Conservation (phyloP, 495 filamentous ascomycete genomes). For the Aspergillus cavernicola region DNA sequence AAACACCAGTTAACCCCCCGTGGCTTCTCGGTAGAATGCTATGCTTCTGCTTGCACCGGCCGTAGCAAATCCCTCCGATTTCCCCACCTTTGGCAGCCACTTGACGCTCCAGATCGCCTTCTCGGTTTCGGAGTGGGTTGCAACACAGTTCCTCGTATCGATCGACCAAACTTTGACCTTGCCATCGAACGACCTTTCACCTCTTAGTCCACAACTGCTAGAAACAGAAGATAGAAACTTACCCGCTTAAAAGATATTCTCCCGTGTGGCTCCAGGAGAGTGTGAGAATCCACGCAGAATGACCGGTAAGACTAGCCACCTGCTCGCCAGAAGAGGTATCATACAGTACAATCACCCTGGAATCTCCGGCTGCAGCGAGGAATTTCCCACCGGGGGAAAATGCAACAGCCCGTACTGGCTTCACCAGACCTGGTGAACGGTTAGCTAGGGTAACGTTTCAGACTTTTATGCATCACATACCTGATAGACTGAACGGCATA, state of each 20-base stretch:
- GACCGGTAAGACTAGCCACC: conserved; percentile 75
- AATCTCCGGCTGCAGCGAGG: conserved; percentile 90
- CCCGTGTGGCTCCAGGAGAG: conserved; percentile 93
- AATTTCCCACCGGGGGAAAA: conserved; percentile 83
- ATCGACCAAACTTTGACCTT: conserved; percentile 95
- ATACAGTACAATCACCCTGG: conserved; percentile 83
- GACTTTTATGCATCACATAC: conserved; percentile 48
- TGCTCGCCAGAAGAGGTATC: conserved; percentile 90
- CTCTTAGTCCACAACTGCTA: conserved; percentile 11
- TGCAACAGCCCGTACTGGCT: conserved; percentile 74
- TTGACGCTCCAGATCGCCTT: conserved; percentile 80
- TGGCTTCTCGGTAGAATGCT: conserved; percentile 89
- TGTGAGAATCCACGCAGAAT: conserved; percentile 80
- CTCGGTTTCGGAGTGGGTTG: conserved; percentile 88
- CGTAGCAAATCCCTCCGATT: conserved; percentile 81
- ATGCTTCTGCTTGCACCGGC: conserved; percentile 77
- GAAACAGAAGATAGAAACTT: conserved; percentile 20
- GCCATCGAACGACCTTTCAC: conserved; percentile 68
- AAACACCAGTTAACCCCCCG: conserved; percentile 66
- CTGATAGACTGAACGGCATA: conserved; percentile 79
- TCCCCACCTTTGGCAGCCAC: conserved; percentile 77
- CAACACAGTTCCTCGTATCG: conserved; percentile 76
- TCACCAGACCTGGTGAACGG: conserved; percentile 63
- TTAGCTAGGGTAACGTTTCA: conserved; percentile 1
- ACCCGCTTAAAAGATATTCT: conserved; percentile 87